Conservation (phyloP, 164 flowering plant genomes). For the Amborella trichopoda region DNA sequence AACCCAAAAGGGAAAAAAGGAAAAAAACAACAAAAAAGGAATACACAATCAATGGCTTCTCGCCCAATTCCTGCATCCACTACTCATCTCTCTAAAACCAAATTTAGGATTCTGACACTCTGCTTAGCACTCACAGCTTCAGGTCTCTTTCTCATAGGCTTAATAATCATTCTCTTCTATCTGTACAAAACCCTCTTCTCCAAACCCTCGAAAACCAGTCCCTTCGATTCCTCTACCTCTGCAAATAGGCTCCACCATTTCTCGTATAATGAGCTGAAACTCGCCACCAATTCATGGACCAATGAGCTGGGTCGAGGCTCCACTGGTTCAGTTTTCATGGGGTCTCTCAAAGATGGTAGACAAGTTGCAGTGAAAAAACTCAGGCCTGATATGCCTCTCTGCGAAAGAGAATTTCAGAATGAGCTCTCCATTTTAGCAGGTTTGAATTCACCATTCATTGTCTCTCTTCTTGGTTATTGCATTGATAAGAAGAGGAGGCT, state of each 20-base stretch:
- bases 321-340: slow-evolving; percentile 69
- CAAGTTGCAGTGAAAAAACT: slow-evolving; percentile 66
- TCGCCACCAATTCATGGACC: slow-evolving; percentile 53
- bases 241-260: slow-evolving; percentile 39
- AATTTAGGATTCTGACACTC: slow-evolving; percentile 35
- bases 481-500: slow-evolving; percentile 40
- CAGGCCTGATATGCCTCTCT: slow-evolving; percentile 18
- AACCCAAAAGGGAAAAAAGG: no score
- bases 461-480: slow-evolving; percentile 72
- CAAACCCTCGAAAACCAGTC: slow-evolving; percentile 52
- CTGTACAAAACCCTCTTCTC: slow-evolving; percentile 33
- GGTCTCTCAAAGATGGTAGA: slow-evolving; percentile 61
- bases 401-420: slow-evolving; percentile 25
- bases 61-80: slow-evolving; percentile 29
- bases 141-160: slow-evolving; percentile 29
- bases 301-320: slow-evolving; percentile 81
- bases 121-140: slow-evolving; percentile 43
- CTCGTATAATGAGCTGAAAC: slow-evolving; percentile 61
- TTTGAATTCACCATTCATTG: slow-evolving; percentile 54
- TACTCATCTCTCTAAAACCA: slow-evolving; percentile 11
- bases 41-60: no score
- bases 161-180: slow-evolving; percentile 25
- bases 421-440: slow-evolving; percentile 80
- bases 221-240: slow-evolving; percentile 40
- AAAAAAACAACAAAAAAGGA: no score